Evolutionary conservation across 2,329 filamentous ascomycete genomes (phyloP), one percentile per base, ranked within the genome.

Genomic region (Paramyrothecium sp.): DNA sequence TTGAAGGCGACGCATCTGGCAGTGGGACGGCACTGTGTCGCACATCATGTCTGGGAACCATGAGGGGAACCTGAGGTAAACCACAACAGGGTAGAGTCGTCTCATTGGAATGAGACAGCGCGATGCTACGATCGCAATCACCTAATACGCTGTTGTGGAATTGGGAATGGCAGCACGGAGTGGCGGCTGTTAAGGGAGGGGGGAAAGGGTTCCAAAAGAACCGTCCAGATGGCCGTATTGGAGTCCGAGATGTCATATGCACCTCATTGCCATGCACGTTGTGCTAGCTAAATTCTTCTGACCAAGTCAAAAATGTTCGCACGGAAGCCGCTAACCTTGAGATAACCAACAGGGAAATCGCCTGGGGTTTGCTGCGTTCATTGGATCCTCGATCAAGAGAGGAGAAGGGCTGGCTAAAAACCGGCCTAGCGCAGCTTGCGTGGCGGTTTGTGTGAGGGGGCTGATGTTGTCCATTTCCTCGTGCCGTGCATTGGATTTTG

Each of bases 381-480:
- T 34, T 63, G 51, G 57, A 63, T 30, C 41, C 55, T 58, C 22
- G 48, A 58, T 55, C 48, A 50, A 55, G 55, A 26, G 58, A 50
- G 34, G 26, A 63, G 56, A 65, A 62, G 66, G 61, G 63, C 64
- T 67, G 66, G 67, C 64, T 66, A 60, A 59, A 57, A 63, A 54
- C 46, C 62, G 63, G 55, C 59, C 63, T 64, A 64, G 67, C 65
- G 63, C 55, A 63, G 64, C 63, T 66, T 69, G 66, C 60, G 67
- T 70, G 67, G 68, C 66, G 64, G 60, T 48, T 54, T 60, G 44
- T 53, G 54, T 49, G 62, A 61, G 69, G 66, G 67, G 65, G 61
- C n/a, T 44, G 38, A 44, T 7, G 38, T 19, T 19, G n/a, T 44
- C 38, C 38, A 44, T 44, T 44, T 30, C 26, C 38, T 44, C n/a